Base-by-base conservation (phyloP, 495 filamentous ascomycete species). In the Penicillium tannophilum region DNA sequence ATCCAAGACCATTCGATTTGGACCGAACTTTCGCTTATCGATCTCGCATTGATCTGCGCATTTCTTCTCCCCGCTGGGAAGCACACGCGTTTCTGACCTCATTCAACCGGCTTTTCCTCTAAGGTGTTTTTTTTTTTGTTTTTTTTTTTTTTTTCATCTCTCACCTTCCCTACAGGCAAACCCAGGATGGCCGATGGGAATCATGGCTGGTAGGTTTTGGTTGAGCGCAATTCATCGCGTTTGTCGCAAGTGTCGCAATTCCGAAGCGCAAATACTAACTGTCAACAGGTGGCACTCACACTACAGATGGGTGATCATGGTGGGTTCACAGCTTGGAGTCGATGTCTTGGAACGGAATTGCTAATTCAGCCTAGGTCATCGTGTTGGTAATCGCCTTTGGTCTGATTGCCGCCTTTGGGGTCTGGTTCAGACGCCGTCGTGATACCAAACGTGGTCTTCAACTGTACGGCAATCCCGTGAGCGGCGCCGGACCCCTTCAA, bases 281-380 rank as follows among this genome's bases (percentile, higher is more conserved):
- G n/a, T 47, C 12, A 17, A 12, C 54, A 84, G 82, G 82, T 77
- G 77, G 67, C 70, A 71, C 42, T 66, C 70, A 10, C 82, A 84
- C 59, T 83, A 79, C 68, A 61, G 69, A 58, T 84, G 80, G 82
- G 69, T 84, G 4, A 66, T 84, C 56, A 74, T 86, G 79, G 33
- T 41, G 39, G 4, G 39, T 41, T 16, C 16, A n/a, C n/a, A 41
- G 4, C 39, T 12, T 16, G 39, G n/a, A 23, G 20, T 23, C 14
- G 28, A 28, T 28, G 28, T 5, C 28, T 1, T n/a, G 17, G 16
- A n/a, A 41, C 16, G 14, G 16, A 41, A 41, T 16, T 17, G 39
- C 39, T 41, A 41, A 41, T 41, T 12, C 16, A 2, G 14, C 16
- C 5, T 16, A 41, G 39, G 39, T 83, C n/a, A 79, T 84, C 52